Percentiles rank a stretch among this genome's conserved stretches.
phyloP scores from a whole-genome alignment of 108 stramenopile species.

The Pseudonitzschia pungens region DNA sequence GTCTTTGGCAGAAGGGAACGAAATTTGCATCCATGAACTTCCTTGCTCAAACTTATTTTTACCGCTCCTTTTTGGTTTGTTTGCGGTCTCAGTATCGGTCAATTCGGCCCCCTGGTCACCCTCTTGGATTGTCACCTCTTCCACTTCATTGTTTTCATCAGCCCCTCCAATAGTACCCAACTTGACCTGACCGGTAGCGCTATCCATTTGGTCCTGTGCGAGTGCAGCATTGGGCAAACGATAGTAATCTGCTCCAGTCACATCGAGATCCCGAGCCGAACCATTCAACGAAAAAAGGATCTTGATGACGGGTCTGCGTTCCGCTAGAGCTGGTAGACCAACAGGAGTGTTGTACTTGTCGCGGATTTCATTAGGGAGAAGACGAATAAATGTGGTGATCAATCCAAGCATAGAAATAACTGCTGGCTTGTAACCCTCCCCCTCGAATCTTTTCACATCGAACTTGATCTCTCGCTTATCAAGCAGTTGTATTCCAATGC shows the following conservation, averaged over 20 bases:
- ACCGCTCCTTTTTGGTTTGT: constrained; percentile 35
- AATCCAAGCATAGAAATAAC: constrained; percentile 77
- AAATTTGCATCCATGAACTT: constrained; percentile 81
- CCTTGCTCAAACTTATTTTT: constrained; percentile 66
- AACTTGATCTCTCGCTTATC: constrained; percentile 38
- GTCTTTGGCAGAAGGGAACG: constrained; percentile 91
- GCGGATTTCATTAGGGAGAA: constrained; percentile 68
- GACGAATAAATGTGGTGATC: constrained; percentile 78
- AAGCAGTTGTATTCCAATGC: constrained; percentile 57
- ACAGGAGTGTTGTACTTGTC: constrained; percentile 65
- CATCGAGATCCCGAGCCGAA: constrained; percentile 64
- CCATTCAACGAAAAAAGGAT: constrained; percentile 68
- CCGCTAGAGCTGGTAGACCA: constrained; percentile 76
- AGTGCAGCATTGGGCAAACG: constrained; percentile 69
- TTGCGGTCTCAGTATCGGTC: constrained; percentile 24
- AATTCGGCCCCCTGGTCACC: constrained; percentile 12
- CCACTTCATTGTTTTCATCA: constrained; percentile 25
- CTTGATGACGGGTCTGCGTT: constrained; percentile 83
- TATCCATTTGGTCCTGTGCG: constrained; percentile 75
- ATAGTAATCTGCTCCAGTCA: constrained; percentile 87
- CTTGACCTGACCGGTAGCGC: constrained; percentile 50
- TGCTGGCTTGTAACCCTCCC: constrained; percentile 51
- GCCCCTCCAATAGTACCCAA: constrained; percentile 65
- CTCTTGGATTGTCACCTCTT: constrained; percentile 27
- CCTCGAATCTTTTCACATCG: constrained; percentile 29